These are phyloP conservation scores for Tothia fuscella DNA, from an alignment of 2,329 filamentous ascomycete genomes.

Conservation along the genomic window DNA sequence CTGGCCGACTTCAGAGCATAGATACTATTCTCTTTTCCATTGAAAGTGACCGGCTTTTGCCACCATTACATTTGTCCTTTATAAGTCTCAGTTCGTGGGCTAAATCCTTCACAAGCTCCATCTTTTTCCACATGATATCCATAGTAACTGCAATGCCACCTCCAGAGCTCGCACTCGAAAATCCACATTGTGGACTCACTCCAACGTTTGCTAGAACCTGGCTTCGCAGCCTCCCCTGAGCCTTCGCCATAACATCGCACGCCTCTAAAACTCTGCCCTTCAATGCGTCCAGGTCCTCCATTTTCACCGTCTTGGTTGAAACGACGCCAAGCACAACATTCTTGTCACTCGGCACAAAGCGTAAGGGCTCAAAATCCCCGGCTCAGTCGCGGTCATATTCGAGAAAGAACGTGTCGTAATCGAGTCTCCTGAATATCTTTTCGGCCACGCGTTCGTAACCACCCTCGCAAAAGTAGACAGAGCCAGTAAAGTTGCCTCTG, in stretches of 20 bases:
- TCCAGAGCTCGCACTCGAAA: no score
- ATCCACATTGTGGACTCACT: slow-evolving; percentile 61
- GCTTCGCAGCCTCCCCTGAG: slow-evolving; percentile 49
- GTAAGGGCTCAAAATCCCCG: slow-evolving; percentile 35
- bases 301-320: slow-evolving; percentile 33
- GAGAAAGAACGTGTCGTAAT: slow-evolving; percentile 29
- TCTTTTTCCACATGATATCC: no score
- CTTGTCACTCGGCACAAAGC: slow-evolving; percentile 33
- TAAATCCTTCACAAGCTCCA: no score
- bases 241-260: slow-evolving; percentile 58
- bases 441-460: slow-evolving; percentile 35
- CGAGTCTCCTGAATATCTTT: slow-evolving; percentile 27
- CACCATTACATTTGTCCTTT: no score
- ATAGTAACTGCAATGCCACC: no score
- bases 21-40: no score
- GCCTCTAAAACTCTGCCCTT: slow-evolving; percentile 33
- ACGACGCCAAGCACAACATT: slow-evolving; percentile 36
- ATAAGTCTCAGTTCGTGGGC: no score
- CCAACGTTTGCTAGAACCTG: slow-evolving; percentile 56
- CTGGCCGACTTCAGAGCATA: no score
- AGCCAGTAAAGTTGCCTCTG: slow-evolving; percentile 38
- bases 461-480: slow-evolving; percentile 34
- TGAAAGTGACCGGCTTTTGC: no score
- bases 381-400: slow-evolving; percentile 37
- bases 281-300: slow-evolving; percentile 35